These are phyloP conservation scores for Cyberlindnera suaveolens DNA, from an alignment of 805 yeast genomes.

Conservation along the genomic window DNA sequence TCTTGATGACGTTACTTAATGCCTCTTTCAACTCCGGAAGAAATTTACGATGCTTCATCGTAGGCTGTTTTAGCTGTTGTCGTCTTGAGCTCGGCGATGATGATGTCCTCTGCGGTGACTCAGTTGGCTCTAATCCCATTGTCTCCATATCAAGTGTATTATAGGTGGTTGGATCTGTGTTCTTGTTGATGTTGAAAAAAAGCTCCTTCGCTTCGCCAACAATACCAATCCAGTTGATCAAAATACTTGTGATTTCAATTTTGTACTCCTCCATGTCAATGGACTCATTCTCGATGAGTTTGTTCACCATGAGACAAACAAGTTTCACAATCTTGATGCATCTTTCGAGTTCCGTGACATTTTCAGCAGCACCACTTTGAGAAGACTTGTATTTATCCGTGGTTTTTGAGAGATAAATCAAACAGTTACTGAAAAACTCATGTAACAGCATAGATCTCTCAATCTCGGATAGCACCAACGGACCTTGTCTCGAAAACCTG, in stretches of 20 bases:
- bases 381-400: constrained; percentile 14
- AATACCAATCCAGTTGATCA: constrained; percentile 60
- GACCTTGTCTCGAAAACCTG: constrained; percentile 52
- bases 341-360: constrained; percentile 21
- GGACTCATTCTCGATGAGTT: constrained; percentile 39
- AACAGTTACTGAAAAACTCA: constrained; percentile 57
- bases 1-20: constrained; percentile 21
- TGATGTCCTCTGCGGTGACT: neutral
- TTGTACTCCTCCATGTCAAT: constrained; percentile 46
- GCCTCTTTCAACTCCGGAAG: constrained; percentile 17
- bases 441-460: constrained; percentile 65
- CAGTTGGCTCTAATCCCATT: neutral
- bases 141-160: constrained; percentile 2
- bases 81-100: neutral
- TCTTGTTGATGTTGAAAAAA: constrained; percentile 35
- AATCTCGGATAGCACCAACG: constrained; percentile 45
- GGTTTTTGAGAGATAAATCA: constrained; percentile 36
- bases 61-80: neutral
- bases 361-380: constrained; percentile 16
- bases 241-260: constrained; percentile 52
- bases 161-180: constrained; percentile 3
- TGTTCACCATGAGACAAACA: constrained; percentile 57
- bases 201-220: constrained; percentile 58
- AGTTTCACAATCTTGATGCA: constrained; percentile 39
- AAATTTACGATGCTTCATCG: constrained; percentile 15